Evolutionary conservation across 306 rosid species (phyloP), one percentile per base, ranked within the genome.

Genomic region (Vigna trinervia): DNA sequence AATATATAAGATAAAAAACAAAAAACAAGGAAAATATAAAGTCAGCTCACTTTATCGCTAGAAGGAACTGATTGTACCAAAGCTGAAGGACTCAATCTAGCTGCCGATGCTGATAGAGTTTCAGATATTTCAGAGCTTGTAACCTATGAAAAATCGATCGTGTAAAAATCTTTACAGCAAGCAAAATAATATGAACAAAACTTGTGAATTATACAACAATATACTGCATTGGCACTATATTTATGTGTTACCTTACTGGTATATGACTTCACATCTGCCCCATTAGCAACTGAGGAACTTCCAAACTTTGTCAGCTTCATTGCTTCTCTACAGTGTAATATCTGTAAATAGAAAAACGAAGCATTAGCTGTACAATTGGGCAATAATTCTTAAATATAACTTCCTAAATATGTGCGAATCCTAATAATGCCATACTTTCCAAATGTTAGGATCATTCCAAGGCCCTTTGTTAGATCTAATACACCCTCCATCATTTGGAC

Each of bases 381-480:
- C 63, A 38, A 60, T 8, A 75, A 70, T 47, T 71, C 57, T 56
- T 67, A 20, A 28, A 56, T n/a, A 43, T 63, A 36, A 66, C 39
- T 64, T 50, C 52, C 47, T 43, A 60, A 15, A 56, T 76, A 69
- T 76, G 73, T 48, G 41, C 51, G 63, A 59, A 71, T 58, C 80
- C 20, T 76, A 76, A 77, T 54, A 61, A 84, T 81, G 30, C 57
- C 90, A 69, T 89, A 95, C 99, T 85, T 92, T 89, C 87, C 85
- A 85, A 82, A 95, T 90, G 57, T 88, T 84, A 34, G 91, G 92
- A 88, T 92, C 89, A 79, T 84, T 90, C 99, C 99, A 95, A 69
- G 99, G 99, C 78, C 99, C 99, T 86, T 86, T 95, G 87, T 84
- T 81, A 85, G 97, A 87, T 82, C 91, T 85, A 77, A 90, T 90